Evolutionary conservation across 1,284 basidiomycete genomes (phyloP).

Genomic region (Tylopilus orsonianus): DNA sequence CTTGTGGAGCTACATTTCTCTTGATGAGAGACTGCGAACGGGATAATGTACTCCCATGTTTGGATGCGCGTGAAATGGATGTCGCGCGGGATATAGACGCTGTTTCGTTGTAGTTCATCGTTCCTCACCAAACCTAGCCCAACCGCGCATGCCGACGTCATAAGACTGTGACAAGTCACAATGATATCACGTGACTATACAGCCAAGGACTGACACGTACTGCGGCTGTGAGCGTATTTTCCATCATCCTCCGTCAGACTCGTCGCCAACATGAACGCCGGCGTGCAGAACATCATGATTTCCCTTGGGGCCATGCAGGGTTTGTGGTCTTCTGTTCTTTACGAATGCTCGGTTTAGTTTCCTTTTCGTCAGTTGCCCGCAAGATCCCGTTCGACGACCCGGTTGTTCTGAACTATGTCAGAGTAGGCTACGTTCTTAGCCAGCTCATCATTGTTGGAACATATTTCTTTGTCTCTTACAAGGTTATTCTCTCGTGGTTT

Average conservation of each 20-base stretch:
- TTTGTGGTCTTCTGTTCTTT: conserved; percentile 32
- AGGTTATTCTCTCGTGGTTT: conserved; percentile 47
- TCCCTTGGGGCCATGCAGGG: conserved; percentile 91
- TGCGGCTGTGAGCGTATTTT: conserved; percentile 2
- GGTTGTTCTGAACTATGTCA: conserved; percentile 77
- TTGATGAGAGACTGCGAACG: conserved; percentile 84
- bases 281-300: conserved; percentile 73
- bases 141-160: conserved; percentile 24
- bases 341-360: background rate
- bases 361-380: conserved; percentile 65
- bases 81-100: conserved; percentile 65
- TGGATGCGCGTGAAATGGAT: conserved; percentile 64
- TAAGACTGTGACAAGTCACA: conserved; percentile 27
- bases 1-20: conserved; percentile 86
- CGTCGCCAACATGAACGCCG: conserved; percentile 48
- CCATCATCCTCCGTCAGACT: conserved; percentile 15
- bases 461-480: conserved; percentile 76
- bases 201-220: background rate
- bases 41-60: conserved; percentile 66
- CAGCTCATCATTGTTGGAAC: conserved; percentile 69
- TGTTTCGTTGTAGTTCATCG: conserved; percentile 44
- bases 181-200: conserved; percentile 20
- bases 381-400: conserved; percentile 93
- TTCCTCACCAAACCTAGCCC: background rate
- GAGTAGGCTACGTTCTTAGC: conserved; percentile 78